Conservation (phyloP, 2,329 filamentous ascomycete species). For the Phialophora verrucosa region DNA sequence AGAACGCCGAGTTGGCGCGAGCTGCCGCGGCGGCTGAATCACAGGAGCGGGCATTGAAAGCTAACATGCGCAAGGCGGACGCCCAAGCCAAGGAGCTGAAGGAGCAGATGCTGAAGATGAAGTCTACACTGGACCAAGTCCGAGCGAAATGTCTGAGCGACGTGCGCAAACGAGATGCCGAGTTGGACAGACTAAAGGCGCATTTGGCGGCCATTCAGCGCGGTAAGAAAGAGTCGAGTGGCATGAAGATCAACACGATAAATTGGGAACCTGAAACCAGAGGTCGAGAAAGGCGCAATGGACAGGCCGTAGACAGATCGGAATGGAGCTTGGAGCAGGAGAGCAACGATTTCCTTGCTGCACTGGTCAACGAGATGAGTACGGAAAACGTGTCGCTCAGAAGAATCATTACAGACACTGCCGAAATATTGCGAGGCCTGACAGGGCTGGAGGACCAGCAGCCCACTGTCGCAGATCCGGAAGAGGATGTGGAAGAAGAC, state of each 20-base stretch:
- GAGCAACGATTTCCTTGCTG: constrained; percentile 84
- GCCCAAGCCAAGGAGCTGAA: constrained; percentile 75
- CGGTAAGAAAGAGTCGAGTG: constrained; percentile 57
- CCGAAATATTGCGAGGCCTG: constrained; percentile 69
- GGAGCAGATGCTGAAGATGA: constrained; percentile 81
- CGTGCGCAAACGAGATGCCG: constrained; percentile 84
- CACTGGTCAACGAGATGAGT: constrained; percentile 69
- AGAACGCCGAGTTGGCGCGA: constrained; percentile 62
- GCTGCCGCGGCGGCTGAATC: constrained; percentile 67
- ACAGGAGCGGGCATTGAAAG: constrained; percentile 71
- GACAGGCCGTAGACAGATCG: constrained; percentile 58
- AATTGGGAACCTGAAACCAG: constrained; percentile 47
- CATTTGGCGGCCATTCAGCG: constrained; percentile 75
- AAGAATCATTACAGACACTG: constrained; percentile 71
- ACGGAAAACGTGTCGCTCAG: constrained; percentile 90
- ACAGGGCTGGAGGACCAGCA: constrained; percentile 57
- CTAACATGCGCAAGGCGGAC: constrained; percentile 76
- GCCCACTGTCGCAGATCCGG: constrained; percentile 22
- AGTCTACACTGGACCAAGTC: constrained; percentile 79
- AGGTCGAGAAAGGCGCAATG: constrained; percentile 42
- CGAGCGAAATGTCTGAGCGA: constrained; percentile 88
- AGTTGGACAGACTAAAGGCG: constrained; percentile 86
- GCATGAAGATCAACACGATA: constrained; percentile 56
- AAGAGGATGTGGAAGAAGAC: constrained; percentile 33
- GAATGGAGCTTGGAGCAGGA: constrained; percentile 78